These are phyloP conservation scores for Solanum bukasovii DNA, from an alignment of 257 asterid genomes.

Conservation along the genomic window DNA sequence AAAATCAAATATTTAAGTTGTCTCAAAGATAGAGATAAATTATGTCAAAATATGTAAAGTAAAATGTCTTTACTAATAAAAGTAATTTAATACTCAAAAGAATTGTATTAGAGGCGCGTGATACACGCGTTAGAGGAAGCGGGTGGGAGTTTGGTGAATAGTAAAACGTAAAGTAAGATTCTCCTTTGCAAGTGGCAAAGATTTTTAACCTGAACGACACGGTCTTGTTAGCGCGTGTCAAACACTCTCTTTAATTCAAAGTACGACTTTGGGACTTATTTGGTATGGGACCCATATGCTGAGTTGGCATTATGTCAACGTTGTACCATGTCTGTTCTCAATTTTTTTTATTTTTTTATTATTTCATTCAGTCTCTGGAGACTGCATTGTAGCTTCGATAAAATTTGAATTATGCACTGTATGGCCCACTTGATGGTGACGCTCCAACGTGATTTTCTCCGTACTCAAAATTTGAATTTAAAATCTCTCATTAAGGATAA, in stretches of 20 bases:
- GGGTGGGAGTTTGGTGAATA: background rate
- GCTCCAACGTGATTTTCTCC: too few relatives aligned
- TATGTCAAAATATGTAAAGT: background rate
- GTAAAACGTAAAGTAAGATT: background rate
- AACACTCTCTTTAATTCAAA: background rate
- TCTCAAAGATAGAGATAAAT: background rate
- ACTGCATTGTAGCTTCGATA: too few relatives aligned
- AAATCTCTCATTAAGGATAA: too few relatives aligned
- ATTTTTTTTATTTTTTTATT: background rate
- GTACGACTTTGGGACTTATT: background rate
- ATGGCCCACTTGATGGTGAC: too few relatives aligned
- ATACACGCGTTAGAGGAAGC: background rate
- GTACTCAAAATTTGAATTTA: too few relatives aligned
- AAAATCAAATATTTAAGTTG: too few relatives aligned
- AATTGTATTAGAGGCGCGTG: slow-evolving; percentile 1
- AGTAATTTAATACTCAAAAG: background rate
- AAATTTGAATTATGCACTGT: too few relatives aligned
- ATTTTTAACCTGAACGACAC: background rate
- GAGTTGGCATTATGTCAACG: background rate
- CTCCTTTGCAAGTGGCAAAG: background rate
- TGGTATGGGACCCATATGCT: background rate
- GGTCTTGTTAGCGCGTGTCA: background rate
- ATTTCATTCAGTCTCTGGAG: too few relatives aligned
- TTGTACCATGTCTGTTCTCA: background rate
- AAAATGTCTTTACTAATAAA: background rate